Percentiles rank a stretch among this genome's conserved stretches.
These are phyloP conservation scores for Sporothrix schenckii DNA, from an alignment of 2,329 filamentous ascomycete genomes.

Conservation along the genomic window DNA sequence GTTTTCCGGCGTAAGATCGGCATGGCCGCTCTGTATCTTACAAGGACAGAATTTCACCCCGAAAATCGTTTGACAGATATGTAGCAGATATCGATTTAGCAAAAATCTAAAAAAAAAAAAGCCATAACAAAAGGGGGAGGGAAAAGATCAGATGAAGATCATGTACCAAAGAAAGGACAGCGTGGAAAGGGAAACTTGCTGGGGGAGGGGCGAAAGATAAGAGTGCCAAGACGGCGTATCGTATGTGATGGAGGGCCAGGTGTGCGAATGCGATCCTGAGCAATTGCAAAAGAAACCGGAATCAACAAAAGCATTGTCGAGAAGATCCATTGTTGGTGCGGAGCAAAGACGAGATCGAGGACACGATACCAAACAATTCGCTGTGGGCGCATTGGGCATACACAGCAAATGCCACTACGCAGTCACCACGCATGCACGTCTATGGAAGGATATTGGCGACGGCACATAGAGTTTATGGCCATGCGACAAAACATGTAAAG, in stretches of 20 bases:
- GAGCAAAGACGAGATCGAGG: not conserved
- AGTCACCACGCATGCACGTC: slow-evolving; percentile 7
- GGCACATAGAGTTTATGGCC: not conserved
- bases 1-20: slow-evolving; percentile 30
- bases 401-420: not conserved
- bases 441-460: not conserved
- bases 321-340: too few relatives aligned
- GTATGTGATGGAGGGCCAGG: not conserved
- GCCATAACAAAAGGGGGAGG: not conserved
- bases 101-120: not conserved
- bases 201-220: not conserved
- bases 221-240: not conserved
- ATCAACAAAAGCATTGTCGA: not conserved
- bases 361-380: not conserved
- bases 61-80: not conserved
- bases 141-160: slow-evolving; percentile 28
- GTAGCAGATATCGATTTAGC: not conserved
- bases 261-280: not conserved
- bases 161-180: slow-evolving; percentile 14
- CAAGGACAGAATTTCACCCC: not conserved
- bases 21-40: slow-evolving; percentile 6
- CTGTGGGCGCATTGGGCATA: not conserved
- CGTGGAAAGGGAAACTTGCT: not conserved
- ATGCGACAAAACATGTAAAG: too few relatives aligned
- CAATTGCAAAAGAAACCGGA: not conserved